Evolutionary conservation across 441 rosid species (phyloP).

Genomic region (Mallotus japonicus): DNA sequence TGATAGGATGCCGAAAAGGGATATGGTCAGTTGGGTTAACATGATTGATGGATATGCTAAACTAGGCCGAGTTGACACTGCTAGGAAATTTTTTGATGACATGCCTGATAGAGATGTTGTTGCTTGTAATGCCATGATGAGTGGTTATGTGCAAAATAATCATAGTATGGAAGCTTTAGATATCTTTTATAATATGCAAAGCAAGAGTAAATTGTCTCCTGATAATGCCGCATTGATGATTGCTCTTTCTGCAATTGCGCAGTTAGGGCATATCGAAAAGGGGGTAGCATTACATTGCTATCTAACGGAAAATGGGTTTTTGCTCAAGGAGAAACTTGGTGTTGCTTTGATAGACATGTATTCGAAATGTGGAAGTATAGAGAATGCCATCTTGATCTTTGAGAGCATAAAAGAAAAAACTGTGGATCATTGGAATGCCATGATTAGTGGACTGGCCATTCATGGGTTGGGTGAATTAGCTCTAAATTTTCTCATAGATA

Average conservation of each 20-base stretch:
- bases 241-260: conserved; percentile 43
- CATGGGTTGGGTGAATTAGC: conserved; percentile 60
- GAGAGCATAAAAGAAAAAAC: conserved; percentile 44
- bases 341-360: conserved; percentile 70
- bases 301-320: conserved; percentile 26
- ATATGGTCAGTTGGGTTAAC: conserved; percentile 49
- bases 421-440: conserved; percentile 71
- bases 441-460: conserved; percentile 65
- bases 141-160: conserved; percentile 54
- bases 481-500: conserved; percentile 40
- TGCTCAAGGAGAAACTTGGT: conserved; percentile 43
- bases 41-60: conserved; percentile 46
- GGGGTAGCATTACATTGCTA: conserved; percentile 40
- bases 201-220: conserved; percentile 27
- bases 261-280: conserved; percentile 35
- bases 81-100: conserved; percentile 38
- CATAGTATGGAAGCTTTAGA: conserved; percentile 48
- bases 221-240: conserved; percentile 39
- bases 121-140: conserved; percentile 57
- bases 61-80: conserved; percentile 29
- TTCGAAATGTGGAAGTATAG: conserved; percentile 60
- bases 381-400: conserved; percentile 46
- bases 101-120: conserved; percentile 45
- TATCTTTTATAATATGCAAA: conserved; percentile 47
- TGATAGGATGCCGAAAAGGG: conserved; percentile 55